phyloP scores from a whole-genome alignment of 2,329 filamentous ascomycete genomes.

The Fusarium setosum region DNA sequence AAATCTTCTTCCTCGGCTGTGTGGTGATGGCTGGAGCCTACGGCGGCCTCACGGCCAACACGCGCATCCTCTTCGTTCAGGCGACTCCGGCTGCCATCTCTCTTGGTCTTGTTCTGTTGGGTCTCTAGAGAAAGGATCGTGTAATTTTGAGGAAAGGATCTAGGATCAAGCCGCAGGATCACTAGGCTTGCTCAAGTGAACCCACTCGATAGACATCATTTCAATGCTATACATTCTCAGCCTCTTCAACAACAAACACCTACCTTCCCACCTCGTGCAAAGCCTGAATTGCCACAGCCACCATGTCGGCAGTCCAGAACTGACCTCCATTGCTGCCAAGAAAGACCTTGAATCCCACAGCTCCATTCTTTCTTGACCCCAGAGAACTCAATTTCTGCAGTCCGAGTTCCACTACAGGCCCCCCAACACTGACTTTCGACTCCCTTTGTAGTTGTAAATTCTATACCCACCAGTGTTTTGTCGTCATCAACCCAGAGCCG shows the following conservation, averaged over 20 bases:
- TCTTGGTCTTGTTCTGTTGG: slow-evolving; percentile 44
- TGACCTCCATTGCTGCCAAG: not conserved
- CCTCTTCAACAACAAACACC: too few species aligned
- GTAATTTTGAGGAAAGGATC: too few species aligned
- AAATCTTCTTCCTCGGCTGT: slow-evolving; percentile 60
- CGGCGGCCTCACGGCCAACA: slow-evolving; percentile 55
- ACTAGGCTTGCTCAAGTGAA: not conserved
- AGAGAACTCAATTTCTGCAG: not conserved
- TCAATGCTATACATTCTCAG: too few species aligned
- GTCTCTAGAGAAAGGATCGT: slow-evolving; percentile 1
- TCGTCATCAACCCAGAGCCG: not conserved
- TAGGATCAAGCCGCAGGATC: not conserved
- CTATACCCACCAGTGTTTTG: not conserved
- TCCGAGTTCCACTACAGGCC: not conserved
- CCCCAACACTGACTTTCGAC: not conserved
- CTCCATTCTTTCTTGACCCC: not conserved
- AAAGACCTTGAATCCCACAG: not conserved
- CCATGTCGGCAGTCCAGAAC: not conserved
- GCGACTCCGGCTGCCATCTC: slow-evolving; percentile 46
- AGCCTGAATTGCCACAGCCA: not conserved
- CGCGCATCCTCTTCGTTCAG: slow-evolving; percentile 58
- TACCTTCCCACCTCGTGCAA: too few species aligned
- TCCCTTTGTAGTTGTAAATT: not conserved
- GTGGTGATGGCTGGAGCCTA: slow-evolving; percentile 58
- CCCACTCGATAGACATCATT: too few species aligned